A percentile compares a stretch with the other conserved stretches of the same genome.
These are phyloP conservation scores for Citrus sinensis DNA, from an alignment of 345 rosid genomes.

Conservation along the genomic window DNA sequence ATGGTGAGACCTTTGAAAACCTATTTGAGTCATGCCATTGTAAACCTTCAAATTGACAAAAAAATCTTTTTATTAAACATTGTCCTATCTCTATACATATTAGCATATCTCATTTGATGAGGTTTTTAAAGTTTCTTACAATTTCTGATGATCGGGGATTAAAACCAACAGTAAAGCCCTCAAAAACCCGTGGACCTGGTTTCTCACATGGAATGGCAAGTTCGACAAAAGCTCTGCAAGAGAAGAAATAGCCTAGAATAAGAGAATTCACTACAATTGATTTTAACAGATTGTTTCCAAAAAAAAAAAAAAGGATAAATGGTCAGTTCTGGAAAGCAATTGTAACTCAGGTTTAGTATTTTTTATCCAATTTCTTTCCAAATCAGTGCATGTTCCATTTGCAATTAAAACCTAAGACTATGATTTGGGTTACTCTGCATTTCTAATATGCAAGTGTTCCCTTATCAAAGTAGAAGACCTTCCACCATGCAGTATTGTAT, in stretches of 20 bases:
- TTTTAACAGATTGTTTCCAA: background rate
- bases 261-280: background rate
- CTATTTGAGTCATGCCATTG: constrained; percentile 87
- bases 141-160: constrained; percentile 96
- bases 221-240: constrained; percentile 61
- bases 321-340: background rate
- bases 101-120: background rate
- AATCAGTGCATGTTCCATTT: background rate
- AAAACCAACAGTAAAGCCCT: constrained; percentile 93
- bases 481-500: background rate
- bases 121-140: constrained; percentile 42
- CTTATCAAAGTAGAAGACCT: background rate
- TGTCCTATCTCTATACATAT: background rate
- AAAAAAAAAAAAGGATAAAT: background rate
- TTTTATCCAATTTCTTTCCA: background rate
- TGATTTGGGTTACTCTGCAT: background rate
- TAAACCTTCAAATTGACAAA: constrained; percentile 49
- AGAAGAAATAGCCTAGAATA: constrained; percentile 11
- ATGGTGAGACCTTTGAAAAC: constrained; percentile 55
- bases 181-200: constrained; percentile 72
- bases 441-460: background rate
- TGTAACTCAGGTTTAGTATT: background rate
- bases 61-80: background rate
- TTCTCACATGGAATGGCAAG: constrained; percentile 86
- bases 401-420: background rate